Evolutionary conservation across 2,329 filamentous ascomycete genomes (phyloP), one percentile per base, ranked within the genome.

Genomic region (Colletotrichum ledebouriae): DNA sequence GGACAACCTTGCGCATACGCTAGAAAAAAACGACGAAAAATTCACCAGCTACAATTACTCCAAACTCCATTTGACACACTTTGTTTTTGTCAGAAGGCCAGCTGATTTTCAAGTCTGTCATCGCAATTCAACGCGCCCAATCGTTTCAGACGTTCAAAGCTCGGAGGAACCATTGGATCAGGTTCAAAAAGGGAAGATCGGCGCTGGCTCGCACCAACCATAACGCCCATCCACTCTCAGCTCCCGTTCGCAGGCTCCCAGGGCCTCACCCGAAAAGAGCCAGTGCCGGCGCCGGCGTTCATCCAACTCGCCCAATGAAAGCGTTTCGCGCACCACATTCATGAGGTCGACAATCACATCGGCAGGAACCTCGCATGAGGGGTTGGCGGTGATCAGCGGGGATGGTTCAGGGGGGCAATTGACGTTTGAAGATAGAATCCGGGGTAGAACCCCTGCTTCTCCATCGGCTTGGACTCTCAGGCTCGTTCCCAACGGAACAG

Each of bases 361-460:
- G 65, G 29, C 33, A 59, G 60, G 33, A 25, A 64, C 46, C 33
- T 58, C 52, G 64, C 65, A 67, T 64, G 60, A 59, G 65, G 60
- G 60, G 53, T 37, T 17, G 34, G 56, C 22, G 64, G 42, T 17
- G 47, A 67, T 67, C 53, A 22, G 65, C 53, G 60, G 41, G 47
- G 53, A 25, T 33, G 34, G 6, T 50, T 46, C 53, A 59, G 47
- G 53, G 60, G 42, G 37, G 25, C 5, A 7, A 4, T 29, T 29
- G 25, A 29, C 4, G 6, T 29, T 25, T 13, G 15, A 39, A 25
- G 17, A 2, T 29, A 58, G 3, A 64, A 67, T 55, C 65, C 1
- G 60, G 65, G 60, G 65, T 55, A 64, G 34, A 42, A 22, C 29
- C 60, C 46, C 46, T 59, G 46, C 60, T 53, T 42, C 46, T 64